Base-by-base conservation (phyloP, 371 early-diverging fungal species). In the Massospora cicadina region DNA sequence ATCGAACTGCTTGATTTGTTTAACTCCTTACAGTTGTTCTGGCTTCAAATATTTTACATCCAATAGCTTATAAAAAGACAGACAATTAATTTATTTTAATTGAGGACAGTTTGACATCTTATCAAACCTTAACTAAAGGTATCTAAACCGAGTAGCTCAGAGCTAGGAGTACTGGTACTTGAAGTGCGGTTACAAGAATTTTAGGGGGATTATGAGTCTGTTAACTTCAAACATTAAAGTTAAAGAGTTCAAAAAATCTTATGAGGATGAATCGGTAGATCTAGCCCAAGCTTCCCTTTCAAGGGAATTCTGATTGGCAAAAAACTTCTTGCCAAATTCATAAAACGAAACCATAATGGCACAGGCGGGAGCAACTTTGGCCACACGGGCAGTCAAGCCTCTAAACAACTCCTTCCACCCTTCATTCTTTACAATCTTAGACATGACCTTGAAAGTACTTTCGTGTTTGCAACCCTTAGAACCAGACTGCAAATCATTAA, bases 341-440 rank as follows among this genome's bases (percentile, higher is more conserved):
- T 89, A 89, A 17, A 77, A 77, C 2, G 87, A 85, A 27, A 96
- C 93, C 95, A 95, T 95, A 61, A 96, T 89, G 0, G 93, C 97
- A 72, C 97, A 95, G 7, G 93, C 87, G 21, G 95, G 95, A 23
- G 91, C 93, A 24, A 94, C 87, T 71, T 93, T 95, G 60, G 86
- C 83, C 5, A 95, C 74, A 54, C 97, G 69, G 0, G 95, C 90
- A 0, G 81, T 74, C 33, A 81, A 75, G 13, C 81, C 81, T 56
- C 81, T 70, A 68, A 87, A 90, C 26, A 95, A 71, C 1, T 90
- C 94, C 7, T 67, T 33, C 56, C 74, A 67, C 0, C 96, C 96
- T 69, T 93, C 88, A 23, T 75, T 77, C 2, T 66, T 67, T 31
- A 84, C 79, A 55, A 93, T 84, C 33, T 72, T 75, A 54, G 66